A percentile compares a stretch with the other conserved stretches of the same genome.
These are phyloP conservation scores for Carex cristatella DNA, from an alignment of 176 grass and related monocot species.

Conservation along the genomic window DNA sequence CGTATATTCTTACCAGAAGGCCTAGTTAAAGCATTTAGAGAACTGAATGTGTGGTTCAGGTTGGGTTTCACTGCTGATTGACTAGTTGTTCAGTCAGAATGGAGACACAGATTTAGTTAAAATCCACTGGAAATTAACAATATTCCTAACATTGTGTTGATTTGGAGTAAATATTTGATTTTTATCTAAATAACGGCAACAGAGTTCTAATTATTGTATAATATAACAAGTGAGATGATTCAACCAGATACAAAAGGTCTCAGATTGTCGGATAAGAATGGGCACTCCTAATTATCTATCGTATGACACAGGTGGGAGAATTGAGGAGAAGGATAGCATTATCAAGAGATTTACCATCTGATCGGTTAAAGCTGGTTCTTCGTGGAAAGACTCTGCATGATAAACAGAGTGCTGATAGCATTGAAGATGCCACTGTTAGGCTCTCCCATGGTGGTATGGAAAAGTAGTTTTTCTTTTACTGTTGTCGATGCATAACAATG, in stretches of 20 bases:
- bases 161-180: not conserved
- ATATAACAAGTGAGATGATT: not conserved
- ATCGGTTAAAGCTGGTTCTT: slow-evolving; percentile 62
- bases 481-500: not conserved
- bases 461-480: not conserved
- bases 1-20: not conserved
- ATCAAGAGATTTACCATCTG: slow-evolving; percentile 39
- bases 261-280: not conserved
- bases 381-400: slow-evolving; percentile 47
- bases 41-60: not conserved
- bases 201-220: not conserved
- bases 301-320: slow-evolving; percentile 44
- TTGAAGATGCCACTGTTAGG: slow-evolving; percentile 37
- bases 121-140: not conserved
- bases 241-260: not conserved
- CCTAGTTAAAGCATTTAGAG: not conserved
- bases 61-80: not conserved
- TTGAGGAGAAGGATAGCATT: slow-evolving; percentile 44
- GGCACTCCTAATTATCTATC: not conserved
- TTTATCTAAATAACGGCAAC: not conserved
- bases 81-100: not conserved
- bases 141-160: not conserved
- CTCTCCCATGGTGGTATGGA: slow-evolving; percentile 41
- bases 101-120: not conserved
- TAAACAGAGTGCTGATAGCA: slow-evolving; percentile 14